Evolutionary conservation across 1,284 basidiomycete species (phyloP).

Genomic region (Apiotrichum laibachii): DNA sequence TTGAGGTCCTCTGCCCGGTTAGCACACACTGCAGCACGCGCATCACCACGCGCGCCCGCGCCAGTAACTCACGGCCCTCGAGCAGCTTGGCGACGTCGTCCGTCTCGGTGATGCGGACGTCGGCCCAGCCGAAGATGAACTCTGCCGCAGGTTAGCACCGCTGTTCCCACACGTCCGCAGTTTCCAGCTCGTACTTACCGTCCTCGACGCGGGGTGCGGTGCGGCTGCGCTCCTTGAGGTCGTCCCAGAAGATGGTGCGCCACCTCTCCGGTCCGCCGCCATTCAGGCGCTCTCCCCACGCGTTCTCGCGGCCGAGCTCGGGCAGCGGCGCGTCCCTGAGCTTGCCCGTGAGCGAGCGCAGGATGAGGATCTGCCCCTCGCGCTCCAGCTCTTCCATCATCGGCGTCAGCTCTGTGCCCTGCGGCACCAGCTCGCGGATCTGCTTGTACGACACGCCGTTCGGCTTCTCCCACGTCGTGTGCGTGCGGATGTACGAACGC

Average conservation of each 20-base stretch:
- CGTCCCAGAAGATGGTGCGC: slow-evolving; percentile 48
- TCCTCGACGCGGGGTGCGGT: slow-evolving; percentile 43
- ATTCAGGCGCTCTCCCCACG: slow-evolving; percentile 35
- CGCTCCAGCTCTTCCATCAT: slow-evolving; percentile 36
- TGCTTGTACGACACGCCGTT: slow-evolving; percentile 33
- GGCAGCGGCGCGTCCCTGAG: slow-evolving; percentile 42
- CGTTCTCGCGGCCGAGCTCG: slow-evolving; percentile 41
- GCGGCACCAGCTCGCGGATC: slow-evolving; percentile 36
- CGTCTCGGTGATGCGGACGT: slow-evolving; percentile 42
- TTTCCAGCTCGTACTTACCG: slow-evolving; percentile 28
- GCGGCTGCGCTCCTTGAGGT: slow-evolving; percentile 37
- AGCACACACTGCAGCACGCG: background rate
- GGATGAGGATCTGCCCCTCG: slow-evolving; percentile 44
- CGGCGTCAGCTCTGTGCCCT: slow-evolving; percentile 17
- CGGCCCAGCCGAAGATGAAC: slow-evolving; percentile 47
- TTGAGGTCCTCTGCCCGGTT: slow-evolving; percentile 37
- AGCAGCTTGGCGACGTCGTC: slow-evolving; percentile 49
- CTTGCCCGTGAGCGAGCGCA: slow-evolving; percentile 39
- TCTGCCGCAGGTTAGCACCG: slow-evolving; percentile 22
- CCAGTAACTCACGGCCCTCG: slow-evolving; percentile 30
- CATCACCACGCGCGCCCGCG: background rate
- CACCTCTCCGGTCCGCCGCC: slow-evolving; percentile 39
- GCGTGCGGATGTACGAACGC: slow-evolving; percentile 41
- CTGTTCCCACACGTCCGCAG: slow-evolving; percentile 1
- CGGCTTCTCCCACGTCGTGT: slow-evolving; percentile 27